Base-by-base conservation (phyloP, 345 rosid genomes). In the Gynandropsis gynandra region DNA sequence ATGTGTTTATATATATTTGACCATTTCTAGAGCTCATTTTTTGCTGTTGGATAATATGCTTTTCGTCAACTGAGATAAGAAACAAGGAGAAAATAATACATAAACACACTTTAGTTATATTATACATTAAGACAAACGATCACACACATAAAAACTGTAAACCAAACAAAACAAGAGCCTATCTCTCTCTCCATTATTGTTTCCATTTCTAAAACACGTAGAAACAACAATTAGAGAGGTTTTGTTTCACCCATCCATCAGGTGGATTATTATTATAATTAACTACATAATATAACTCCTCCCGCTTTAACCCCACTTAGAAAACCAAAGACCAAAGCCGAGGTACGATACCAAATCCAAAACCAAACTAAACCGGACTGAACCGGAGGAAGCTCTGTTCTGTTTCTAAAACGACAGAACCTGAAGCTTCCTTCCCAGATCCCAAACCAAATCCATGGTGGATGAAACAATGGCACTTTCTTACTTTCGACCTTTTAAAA, bases 141-240 rank as follows among this genome's bases (percentile, higher is more conserved):
- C 42, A 50, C 44, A 41, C 33, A 33, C 5, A 42, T 4, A 10
- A 8, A 50, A 35, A 35, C 4, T n/a, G n/a, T n/a, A 17, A 37
- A 42, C 11, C 46, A 56, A 61, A 53, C 0, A 27, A 20, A 20
- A 63, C 13, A 1, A 36, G 18, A 34, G 3, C 29, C 15, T 36
- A 10, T 12, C 41, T 41, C 61, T 52, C 55, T 58, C 60, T 52
- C 52, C 50, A 52, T 65, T 33, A 65, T 24, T 24, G 5, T 24
- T 63, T 65, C 61, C 61, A 58, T 64, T 65, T 58, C 0, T 19
- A 65, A 59, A 65, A 65, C 65, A 65, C 65, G 65, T 53, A 65
- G 70, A 65, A 46, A 65, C 65, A 59, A 65, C 65, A 59, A 53
- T 16, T 52, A 58, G 65, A 65, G 56, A 59, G 40, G 52, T 4